phyloP scores from a whole-genome alignment of 805 yeast genomes.

The Pichia gijzeniarum region DNA sequence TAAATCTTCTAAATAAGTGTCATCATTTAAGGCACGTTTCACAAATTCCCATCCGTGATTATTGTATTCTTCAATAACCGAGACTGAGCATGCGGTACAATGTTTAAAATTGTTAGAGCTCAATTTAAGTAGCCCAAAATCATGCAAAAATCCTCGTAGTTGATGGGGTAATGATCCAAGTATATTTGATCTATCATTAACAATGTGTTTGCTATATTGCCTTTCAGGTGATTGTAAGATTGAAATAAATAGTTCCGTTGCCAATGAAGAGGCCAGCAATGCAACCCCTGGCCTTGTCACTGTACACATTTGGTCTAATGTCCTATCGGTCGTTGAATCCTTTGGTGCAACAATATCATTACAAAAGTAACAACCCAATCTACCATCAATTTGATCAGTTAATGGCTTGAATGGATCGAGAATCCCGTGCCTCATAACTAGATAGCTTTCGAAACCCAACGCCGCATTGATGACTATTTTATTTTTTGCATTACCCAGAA shows the following conservation, averaged over 20 bases:
- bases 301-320: constrained; percentile 97
- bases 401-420: constrained; percentile 18
- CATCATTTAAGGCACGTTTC: constrained; percentile 56
- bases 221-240: constrained; percentile 58
- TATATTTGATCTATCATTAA: constrained; percentile 28
- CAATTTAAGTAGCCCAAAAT: constrained; percentile 56
- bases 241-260: constrained; percentile 77
- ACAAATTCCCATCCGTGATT: constrained; percentile 78
- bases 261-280: constrained; percentile 74
- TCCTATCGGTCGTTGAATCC: constrained; percentile 79
- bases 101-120: constrained; percentile 64
- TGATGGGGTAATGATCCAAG: constrained; percentile 86
- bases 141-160: constrained; percentile 75
- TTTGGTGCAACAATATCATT: constrained; percentile 93
- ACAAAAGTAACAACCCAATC: constrained; percentile 92
- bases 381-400: constrained; percentile 26
- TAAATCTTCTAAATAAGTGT: constrained; percentile 61
- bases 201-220: constrained; percentile 34
- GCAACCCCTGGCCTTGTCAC: constrained; percentile 98
- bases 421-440: constrained; percentile 91
- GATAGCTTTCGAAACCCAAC: constrained; percentile 85
- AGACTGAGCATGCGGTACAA: constrained; percentile 82
- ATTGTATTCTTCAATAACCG: constrained; percentile 47
- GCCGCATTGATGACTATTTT: constrained; percentile 90
- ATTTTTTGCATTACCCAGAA: constrained; percentile 56